Evolutionary conservation across 2,329 filamentous ascomycete species (phyloP).

Genomic region (Fusarium sp.): DNA sequence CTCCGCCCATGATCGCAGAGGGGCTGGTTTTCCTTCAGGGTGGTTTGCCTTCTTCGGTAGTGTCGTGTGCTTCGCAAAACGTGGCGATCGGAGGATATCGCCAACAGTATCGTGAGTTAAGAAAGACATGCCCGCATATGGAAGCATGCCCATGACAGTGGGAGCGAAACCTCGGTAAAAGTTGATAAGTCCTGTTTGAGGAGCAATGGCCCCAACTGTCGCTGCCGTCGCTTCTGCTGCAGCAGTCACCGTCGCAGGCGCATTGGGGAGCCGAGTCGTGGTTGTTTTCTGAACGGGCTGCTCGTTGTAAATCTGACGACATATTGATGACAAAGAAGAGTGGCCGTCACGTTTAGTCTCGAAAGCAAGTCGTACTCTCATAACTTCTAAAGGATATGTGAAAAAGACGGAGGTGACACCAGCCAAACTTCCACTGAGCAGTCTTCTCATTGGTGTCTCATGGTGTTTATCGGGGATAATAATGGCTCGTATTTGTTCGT

Average conservation of each 20-base stretch:
- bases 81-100: constrained; percentile 79
- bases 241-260: constrained; percentile 47
- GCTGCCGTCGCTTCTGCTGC: constrained; percentile 56
- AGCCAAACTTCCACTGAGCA: constrained; percentile 78
- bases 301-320: constrained; percentile 88
- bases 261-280: constrained; percentile 44
- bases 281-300: constrained; percentile 57
- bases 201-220: constrained; percentile 58
- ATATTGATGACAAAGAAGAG: constrained; percentile 79
- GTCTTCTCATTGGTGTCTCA: constrained; percentile 82
- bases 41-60: constrained; percentile 69
- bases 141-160: constrained; percentile 93
- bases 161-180: constrained; percentile 96
- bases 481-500: constrained; percentile 89
- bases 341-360: constrained; percentile 83
- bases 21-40: constrained; percentile 71
- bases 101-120: constrained; percentile 92
- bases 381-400: constrained; percentile 94
- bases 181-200: constrained; percentile 79
- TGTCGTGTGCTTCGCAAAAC: constrained; percentile 78
- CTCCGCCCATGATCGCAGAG: constrained; percentile 87
- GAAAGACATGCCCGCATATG: constrained; percentile 96
- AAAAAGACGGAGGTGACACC: constrained; percentile 94
- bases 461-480: constrained; percentile 77
- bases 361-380: constrained; percentile 91